Conservation (phyloP, 2,329 filamentous ascomycete species). For the Colletotrichum agaves region DNA sequence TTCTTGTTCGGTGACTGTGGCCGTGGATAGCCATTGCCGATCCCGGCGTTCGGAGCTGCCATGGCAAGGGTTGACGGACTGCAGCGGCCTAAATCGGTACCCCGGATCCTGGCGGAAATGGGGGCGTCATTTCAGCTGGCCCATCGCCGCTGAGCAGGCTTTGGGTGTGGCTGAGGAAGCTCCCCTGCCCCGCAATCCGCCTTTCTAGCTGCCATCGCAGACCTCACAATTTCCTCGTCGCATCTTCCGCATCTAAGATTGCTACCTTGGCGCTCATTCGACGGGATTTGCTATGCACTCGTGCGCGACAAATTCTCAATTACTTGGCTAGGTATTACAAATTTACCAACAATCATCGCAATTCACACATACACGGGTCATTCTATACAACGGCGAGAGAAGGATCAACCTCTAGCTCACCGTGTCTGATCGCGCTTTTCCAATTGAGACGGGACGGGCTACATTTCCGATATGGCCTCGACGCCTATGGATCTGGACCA, state of each 20-base stretch:
- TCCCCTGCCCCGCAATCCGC: background rate
- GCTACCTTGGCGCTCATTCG: background rate
- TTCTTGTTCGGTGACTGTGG: conserved; percentile 28
- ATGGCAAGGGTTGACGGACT: conserved; percentile 23
- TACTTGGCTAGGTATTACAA: too few relatives aligned
- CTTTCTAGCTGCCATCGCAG: background rate
- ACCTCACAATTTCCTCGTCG: background rate
- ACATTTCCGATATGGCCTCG: conserved; percentile 55
- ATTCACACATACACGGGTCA: too few relatives aligned
- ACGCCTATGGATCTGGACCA: conserved; percentile 69
- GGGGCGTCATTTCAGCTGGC: conserved; percentile 9
- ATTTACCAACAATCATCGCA: too few relatives aligned
- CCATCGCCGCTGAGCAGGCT: conserved; percentile 11
- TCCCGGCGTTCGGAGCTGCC: conserved; percentile 32
- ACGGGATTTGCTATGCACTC: background rate
- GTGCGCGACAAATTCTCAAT: background rate
- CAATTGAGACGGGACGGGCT: background rate
- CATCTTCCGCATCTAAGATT: background rate
- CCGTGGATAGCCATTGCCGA: conserved; percentile 37
- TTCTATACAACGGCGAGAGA: too few relatives aligned
- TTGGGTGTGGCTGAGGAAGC: background rate
- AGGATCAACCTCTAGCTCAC: background rate
- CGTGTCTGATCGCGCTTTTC: background rate
- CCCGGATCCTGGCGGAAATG: conserved; percentile 24
- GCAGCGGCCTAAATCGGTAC: conserved; percentile 33